Evolutionary conservation across 768 basidiomycete genomes (phyloP), one percentile per base, ranked within the genome.

Genomic region (Lentinula boryana): DNA sequence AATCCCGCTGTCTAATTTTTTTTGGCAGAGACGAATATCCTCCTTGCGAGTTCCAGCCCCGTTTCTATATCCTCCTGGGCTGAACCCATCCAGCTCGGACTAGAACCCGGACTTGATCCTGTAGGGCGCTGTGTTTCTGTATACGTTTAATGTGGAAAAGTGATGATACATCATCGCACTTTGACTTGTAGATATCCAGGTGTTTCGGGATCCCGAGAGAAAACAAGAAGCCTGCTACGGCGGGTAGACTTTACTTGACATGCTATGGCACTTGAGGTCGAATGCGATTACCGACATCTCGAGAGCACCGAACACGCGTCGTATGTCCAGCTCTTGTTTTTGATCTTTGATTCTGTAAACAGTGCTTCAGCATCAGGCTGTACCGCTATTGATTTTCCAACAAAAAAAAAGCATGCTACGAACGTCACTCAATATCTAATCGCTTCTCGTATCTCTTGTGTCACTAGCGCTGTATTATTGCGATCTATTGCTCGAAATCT

Each of bases 401-500:
- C 41, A 43, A 55, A 49, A 43, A 59, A 27, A 64, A 21, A 8
- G 44, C 32, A 61, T 41, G 27, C 15, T 9, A 69, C 78, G 65
- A 63, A 82, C 79, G 78, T 80, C 65, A 82, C 80, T 33, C 80
- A 68, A 67, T 82, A 82, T 4, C 80, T 80, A 10, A 79, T 81
- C 3, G 74, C 72, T 64, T 73, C 74, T 79, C 79, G 80, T 41
- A 81, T 78, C 8, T 80, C 80, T 64, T 77, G 66, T 5, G 73
- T 72, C 5, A 80, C 68, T 5, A 64, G 68, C 65, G 79, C 76
- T 23, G 80, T 74, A 4, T 76, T 72, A 58, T 76, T 69, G 61
- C 80, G 79, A 64, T 82, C 69, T 16, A 27, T 27, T 27, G 27
- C 27, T 27, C 27, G 64, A 56, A 4, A 67, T 40, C 5, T 53